Percentiles rank a stretch among this genome's conserved stretches.
These are phyloP conservation scores for Lentinus tigrinus DNA, from an alignment of 768 basidiomycete genomes.

Conservation along the genomic window DNA sequence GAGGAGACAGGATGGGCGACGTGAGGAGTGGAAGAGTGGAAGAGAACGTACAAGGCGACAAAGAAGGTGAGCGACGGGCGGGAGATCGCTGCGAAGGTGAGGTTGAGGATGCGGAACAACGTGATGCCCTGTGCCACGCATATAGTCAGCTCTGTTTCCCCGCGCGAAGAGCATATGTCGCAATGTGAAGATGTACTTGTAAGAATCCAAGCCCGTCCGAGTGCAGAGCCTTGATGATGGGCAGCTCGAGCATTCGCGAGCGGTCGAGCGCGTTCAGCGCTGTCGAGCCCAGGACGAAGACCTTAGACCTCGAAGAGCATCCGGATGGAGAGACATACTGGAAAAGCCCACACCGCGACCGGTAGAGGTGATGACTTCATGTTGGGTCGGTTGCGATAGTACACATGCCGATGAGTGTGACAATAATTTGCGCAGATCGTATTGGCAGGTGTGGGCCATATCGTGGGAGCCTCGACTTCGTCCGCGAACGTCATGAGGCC, in stretches of 20 bases:
- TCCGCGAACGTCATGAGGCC: constrained; percentile 37
- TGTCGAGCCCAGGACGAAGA: constrained; percentile 31
- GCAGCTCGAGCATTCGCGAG: constrained; percentile 29
- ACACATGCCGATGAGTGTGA: constrained; percentile 32
- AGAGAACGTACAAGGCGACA: constrained; percentile 28
- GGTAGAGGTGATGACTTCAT: constrained; percentile 19
- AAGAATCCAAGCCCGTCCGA: constrained; percentile 38
- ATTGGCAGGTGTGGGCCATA: constrained; percentile 40
- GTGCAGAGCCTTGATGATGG: constrained; percentile 30
- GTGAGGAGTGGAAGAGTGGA: not conserved
- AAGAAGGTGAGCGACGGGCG: constrained; percentile 28
- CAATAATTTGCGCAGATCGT: constrained; percentile 34
- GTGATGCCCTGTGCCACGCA: constrained; percentile 22
- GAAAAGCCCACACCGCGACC: constrained; percentile 31
- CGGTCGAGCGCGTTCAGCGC: constrained; percentile 35
- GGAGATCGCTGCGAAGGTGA: constrained; percentile 22
- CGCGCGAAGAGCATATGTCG: not conserved
- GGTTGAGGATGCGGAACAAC: constrained; percentile 27
- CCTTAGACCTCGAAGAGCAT: constrained; percentile 35
- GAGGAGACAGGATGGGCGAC: too few species aligned
- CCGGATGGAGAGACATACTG: constrained; percentile 28
- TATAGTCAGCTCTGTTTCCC: not conserved
- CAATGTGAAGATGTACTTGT: constrained; percentile 26
- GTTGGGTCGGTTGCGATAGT: too few species aligned
- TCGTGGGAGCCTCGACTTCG: constrained; percentile 39